Percentiles rank a stretch among this genome's conserved stretches.
These are phyloP conservation scores for Irpex sp. DNA, from an alignment of 1,284 basidiomycete species.

Conservation along the genomic window DNA sequence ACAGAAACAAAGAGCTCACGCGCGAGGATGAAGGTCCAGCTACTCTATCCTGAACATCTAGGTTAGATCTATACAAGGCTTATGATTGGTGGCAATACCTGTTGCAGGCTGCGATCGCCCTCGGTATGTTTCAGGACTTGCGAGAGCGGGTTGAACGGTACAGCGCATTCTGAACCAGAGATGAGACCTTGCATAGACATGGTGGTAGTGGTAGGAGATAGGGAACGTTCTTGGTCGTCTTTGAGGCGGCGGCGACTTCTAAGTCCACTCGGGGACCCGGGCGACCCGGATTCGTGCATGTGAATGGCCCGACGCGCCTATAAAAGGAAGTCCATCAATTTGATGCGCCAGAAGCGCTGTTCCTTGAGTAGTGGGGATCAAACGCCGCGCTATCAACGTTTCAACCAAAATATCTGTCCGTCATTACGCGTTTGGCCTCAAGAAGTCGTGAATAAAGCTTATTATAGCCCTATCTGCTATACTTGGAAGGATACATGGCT, in stretches of 20 bases:
- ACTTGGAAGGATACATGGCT: too few relatives aligned
- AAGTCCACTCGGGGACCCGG: background rate
- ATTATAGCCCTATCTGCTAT: too few relatives aligned
- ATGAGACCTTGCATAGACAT: conserved; percentile 82
- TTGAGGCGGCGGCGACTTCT: background rate
- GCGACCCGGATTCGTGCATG: conserved; percentile 7
- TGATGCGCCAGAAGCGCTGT: conserved; percentile 7
- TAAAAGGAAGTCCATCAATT: background rate
- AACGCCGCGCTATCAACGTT: too few relatives aligned
- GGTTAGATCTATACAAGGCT: background rate
- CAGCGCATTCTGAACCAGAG: conserved; percentile 89
- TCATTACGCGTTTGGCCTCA: too few relatives aligned
- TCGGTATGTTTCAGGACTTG: conserved; percentile 92
- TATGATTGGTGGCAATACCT: conserved; percentile 37
- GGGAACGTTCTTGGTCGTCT: background rate
- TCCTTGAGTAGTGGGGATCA: background rate
- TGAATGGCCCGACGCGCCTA: conserved; percentile 3
- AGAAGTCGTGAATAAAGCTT: too few relatives aligned
- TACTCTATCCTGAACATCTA: conserved; percentile 56
- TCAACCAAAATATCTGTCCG: too few relatives aligned
- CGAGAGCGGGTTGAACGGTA: conserved; percentile 82
- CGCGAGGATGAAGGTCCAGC: conserved; percentile 68
- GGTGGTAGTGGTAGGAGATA: background rate
- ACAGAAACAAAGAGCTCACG: conserved; percentile 36
- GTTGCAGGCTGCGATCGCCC: conserved; percentile 84